A percentile compares a stretch with the other conserved stretches of the same genome.
phyloP scores from a whole-genome alignment of 768 basidiomycete genomes.

The Lepiota venenata region DNA sequence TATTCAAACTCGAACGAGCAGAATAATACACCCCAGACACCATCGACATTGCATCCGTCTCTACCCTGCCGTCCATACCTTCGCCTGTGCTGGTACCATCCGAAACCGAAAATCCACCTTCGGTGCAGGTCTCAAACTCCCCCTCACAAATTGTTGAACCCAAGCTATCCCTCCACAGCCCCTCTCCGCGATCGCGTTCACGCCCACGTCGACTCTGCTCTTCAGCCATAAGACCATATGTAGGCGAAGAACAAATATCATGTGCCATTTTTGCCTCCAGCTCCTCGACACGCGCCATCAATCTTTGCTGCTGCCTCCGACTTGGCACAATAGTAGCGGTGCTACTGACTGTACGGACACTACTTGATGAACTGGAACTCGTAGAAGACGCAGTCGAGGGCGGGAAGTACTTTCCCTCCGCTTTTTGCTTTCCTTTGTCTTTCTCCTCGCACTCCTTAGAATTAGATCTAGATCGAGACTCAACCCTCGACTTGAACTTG shows the following conservation, averaged over 20 bases:
- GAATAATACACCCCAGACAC: conserved; percentile 2
- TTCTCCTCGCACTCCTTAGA: neutral
- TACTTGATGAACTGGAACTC: neutral
- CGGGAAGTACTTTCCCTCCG: neutral
- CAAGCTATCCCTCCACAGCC: neutral
- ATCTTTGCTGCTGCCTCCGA: no score
- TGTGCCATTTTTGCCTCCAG: neutral
- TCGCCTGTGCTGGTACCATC: no score
- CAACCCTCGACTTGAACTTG: no score
- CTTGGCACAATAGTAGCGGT: conserved; percentile 2
- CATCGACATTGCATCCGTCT: neutral
- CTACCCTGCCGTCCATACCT: neutral
- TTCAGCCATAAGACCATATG: neutral
- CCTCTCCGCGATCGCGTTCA: neutral
- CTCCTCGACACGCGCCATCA: neutral
- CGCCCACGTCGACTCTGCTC: neutral
- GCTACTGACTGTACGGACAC: neutral
- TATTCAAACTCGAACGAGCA: conserved; percentile 6
- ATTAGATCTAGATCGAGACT: no score
- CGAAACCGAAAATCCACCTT: neutral
- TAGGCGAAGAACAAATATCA: neutral
- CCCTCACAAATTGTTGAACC: conserved; percentile 1
- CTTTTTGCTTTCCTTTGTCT: neutral
- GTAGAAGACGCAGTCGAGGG: conserved; percentile 1
- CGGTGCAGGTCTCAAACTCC: conserved; percentile 7